Conservation (phyloP, 495 filamentous ascomycete species). For the Venustampulla echinocandica region DNA sequence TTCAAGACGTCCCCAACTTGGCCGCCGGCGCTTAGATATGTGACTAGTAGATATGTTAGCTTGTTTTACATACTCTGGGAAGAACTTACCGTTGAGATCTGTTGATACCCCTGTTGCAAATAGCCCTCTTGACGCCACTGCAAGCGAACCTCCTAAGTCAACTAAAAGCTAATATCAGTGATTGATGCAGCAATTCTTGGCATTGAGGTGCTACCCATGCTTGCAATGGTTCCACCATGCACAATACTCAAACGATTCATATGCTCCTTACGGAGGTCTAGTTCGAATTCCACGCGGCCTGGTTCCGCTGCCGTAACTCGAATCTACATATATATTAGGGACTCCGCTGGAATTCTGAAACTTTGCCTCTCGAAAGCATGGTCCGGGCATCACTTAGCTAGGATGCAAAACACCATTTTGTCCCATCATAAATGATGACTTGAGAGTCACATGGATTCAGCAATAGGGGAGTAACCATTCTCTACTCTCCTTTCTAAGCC, state of each 20-base stretch:
- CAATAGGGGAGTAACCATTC: too few relatives aligned
- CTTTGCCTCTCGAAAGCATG: too few relatives aligned
- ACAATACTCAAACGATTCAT: conserved; percentile 91
- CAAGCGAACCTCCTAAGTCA: conserved; percentile 86
- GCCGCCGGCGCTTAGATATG: conserved; percentile 78
- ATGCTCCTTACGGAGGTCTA: conserved; percentile 79
- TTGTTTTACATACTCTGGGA: not conserved
- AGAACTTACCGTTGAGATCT: conserved; percentile 67
- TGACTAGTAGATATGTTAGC: conserved; percentile 48
- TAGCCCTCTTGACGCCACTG: conserved; percentile 82
- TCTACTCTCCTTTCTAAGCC: too few relatives aligned
- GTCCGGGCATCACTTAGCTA: too few relatives aligned
- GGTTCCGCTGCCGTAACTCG: conserved; percentile 66
- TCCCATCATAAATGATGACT: too few relatives aligned
- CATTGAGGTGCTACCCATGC: conserved; percentile 51
- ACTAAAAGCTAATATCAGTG: conserved; percentile 39
- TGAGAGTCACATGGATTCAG: too few relatives aligned
- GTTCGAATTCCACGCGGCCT: conserved; percentile 77
- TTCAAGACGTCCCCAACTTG: conserved; percentile 68
- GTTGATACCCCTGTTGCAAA: conserved; percentile 89
- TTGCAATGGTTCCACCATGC: conserved; percentile 92
- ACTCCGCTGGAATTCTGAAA: not conserved
- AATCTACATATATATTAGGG: conserved; percentile 43
- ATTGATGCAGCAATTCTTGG: not conserved
- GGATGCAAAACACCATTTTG: too few relatives aligned